Percentiles rank a stretch among this genome's conserved stretches.
Conservation (phyloP, 495 filamentous ascomycete genomes). For the Aspergillus heteromorphus region DNA sequence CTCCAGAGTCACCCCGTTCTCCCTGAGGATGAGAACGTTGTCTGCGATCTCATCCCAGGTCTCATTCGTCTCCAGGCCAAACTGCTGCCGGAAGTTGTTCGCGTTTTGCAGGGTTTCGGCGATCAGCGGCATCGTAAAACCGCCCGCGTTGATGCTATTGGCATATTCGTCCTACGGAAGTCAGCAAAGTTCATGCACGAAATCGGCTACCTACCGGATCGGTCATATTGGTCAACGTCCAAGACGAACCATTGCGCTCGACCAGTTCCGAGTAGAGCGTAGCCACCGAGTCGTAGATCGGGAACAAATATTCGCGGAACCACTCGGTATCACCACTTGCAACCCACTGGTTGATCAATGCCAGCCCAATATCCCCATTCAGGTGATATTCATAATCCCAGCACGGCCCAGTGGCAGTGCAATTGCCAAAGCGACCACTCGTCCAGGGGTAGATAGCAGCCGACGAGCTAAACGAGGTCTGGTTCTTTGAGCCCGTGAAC, state of each 20-base stretch:
- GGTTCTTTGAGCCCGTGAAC: slow-evolving; percentile 45
- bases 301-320: slow-evolving; percentile 50
- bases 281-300: slow-evolving; percentile 55
- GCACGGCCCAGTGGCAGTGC: slow-evolving; percentile 61
- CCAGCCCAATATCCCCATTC: slow-evolving; percentile 69
- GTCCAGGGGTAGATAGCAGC: slow-evolving; percentile 61
- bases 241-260: slow-evolving; percentile 47
- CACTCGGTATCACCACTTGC: slow-evolving; percentile 51
- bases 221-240: slow-evolving; percentile 63
- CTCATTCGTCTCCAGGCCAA: slow-evolving; percentile 46
- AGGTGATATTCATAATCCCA: slow-evolving; percentile 56
- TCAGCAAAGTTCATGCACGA: not conserved
- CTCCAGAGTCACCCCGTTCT: slow-evolving; percentile 64
- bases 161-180: slow-evolving; percentile 60
- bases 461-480: slow-evolving; percentile 43
- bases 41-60: slow-evolving; percentile 50
- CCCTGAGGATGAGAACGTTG: slow-evolving; percentile 47
- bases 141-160: slow-evolving; percentile 65
- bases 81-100: slow-evolving; percentile 51
- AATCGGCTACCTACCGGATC: slow-evolving; percentile 50
- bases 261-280: slow-evolving; percentile 53
- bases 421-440: slow-evolving; percentile 59
- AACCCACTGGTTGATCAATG: slow-evolving; percentile 57
- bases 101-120: slow-evolving; percentile 51
- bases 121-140: slow-evolving; percentile 67